Percentiles rank a stretch among this genome's conserved stretches.
Evolutionary conservation across 495 filamentous ascomycete genomes (phyloP).

Genomic region (Neurospora tetraspora): DNA sequence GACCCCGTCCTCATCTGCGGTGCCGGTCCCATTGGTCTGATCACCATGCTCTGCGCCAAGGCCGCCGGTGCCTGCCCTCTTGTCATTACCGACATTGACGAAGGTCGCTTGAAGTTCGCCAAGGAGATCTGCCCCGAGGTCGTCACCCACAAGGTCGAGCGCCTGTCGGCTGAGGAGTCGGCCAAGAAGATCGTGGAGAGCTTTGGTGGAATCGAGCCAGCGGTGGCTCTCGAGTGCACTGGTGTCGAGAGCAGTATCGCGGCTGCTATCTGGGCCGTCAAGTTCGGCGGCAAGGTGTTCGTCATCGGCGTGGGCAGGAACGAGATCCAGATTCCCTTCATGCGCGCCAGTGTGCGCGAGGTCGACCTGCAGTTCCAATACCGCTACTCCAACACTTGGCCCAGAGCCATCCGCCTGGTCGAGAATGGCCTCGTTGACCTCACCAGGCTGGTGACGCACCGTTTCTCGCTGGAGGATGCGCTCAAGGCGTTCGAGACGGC

Average conservation of each 20-base stretch:
- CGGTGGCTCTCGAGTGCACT: constrained; percentile 77
- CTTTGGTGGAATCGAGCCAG: constrained; percentile 63
- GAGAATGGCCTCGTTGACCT: constrained; percentile 74
- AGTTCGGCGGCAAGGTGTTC: constrained; percentile 91
- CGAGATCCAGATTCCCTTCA: constrained; percentile 89
- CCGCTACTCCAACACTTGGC: constrained; percentile 92
- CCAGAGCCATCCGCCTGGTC: constrained; percentile 77
- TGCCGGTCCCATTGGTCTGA: constrained; percentile 83
- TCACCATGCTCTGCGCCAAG: constrained; percentile 68
- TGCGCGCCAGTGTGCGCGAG: constrained; percentile 80
- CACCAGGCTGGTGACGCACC: constrained; percentile 74
- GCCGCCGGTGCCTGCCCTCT: constrained; percentile 80
- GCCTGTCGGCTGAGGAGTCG: constrained; percentile 56
- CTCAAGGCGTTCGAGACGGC: constrained; percentile 82
- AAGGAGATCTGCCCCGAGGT: constrained; percentile 64
- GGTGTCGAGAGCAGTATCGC: constrained; percentile 84
- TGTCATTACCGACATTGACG: constrained; percentile 88
- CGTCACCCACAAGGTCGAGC: constrained; percentile 68
- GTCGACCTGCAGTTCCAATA: constrained; percentile 95
- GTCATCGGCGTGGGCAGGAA: constrained; percentile 89
- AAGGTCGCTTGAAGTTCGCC: constrained; percentile 71
- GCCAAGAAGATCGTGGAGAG: constrained; percentile 54
- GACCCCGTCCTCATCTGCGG: constrained; percentile 81
- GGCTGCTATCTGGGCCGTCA: constrained; percentile 75
- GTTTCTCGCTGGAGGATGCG: constrained; percentile 76